Evolutionary conservation across 768 basidiomycete genomes (phyloP).

Genomic region (Kwoniella sp.): DNA sequence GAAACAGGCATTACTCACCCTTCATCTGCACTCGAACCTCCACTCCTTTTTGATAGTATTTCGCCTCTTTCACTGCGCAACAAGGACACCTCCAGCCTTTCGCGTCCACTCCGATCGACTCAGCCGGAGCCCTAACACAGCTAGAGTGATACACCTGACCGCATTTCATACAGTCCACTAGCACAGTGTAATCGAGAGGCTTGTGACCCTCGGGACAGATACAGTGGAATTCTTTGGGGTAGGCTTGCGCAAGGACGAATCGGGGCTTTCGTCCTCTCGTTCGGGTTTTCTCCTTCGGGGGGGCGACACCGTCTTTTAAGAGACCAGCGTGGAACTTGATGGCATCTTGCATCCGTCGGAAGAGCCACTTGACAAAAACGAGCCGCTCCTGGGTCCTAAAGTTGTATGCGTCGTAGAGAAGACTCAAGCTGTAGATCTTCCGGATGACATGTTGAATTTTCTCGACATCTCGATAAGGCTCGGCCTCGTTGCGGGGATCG

Average conservation of each 20-base stretch:
- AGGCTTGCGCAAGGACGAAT: conserved; percentile 34
- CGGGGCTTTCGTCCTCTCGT: conserved; percentile 28
- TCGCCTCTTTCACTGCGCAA: conserved; percentile 46
- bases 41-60: conserved; percentile 36
- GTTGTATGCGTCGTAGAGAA: conserved; percentile 35
- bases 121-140: conserved; percentile 41
- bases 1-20: too few relatives aligned
- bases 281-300: conserved; percentile 16
- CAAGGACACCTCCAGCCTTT: conserved; percentile 49
- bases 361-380: conserved; percentile 40
- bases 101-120: conserved; percentile 6
- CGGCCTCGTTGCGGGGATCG: conserved; percentile 21
- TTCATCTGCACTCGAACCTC: conserved; percentile 37
- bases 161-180: conserved; percentile 39
- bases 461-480: conserved; percentile 18
- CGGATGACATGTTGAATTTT: conserved; percentile 35
- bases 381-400: conserved; percentile 21
- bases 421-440: conserved; percentile 41
- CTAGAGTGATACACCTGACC: conserved; percentile 45
- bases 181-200: conserved; percentile 18
- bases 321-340: conserved; percentile 16
- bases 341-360: conserved; percentile 32
- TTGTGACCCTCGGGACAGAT: conserved; percentile 30
- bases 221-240: conserved; percentile 33
- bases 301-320: conserved; percentile 4